Conservation (phyloP, 805 yeast genomes). For the Zygoascus flipseniorum region DNA sequence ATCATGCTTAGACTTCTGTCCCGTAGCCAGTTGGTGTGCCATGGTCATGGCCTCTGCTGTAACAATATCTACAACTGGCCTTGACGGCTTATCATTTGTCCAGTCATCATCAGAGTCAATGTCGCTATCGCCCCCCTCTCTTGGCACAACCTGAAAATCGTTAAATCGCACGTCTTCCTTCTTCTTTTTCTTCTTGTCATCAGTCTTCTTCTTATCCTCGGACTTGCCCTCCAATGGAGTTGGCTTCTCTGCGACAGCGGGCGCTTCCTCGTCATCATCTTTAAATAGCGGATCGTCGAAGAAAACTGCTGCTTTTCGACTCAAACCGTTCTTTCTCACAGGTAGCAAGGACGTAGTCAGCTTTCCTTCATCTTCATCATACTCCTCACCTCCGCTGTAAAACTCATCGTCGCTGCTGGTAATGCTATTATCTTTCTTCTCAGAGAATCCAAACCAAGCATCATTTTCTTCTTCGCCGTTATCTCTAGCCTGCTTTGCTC, state of each 20-base stretch:
- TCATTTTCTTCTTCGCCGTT: constrained; percentile 17
- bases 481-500: constrained; percentile 45
- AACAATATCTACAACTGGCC: constrained; percentile 62
- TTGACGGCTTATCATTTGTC: constrained; percentile 22
- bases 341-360: constrained; percentile 15
- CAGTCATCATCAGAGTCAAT: constrained; percentile 27
- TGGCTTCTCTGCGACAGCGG: neutral
- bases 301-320: constrained; percentile 30
- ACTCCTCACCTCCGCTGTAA: neutral
- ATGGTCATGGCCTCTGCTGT: constrained; percentile 96
- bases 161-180: constrained; percentile 19
- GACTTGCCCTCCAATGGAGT: neutral
- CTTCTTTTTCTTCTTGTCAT: constrained; percentile 10
- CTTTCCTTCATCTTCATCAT: constrained; percentile 15
- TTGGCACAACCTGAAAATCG: constrained; percentile 27
- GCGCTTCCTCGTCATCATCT: constrained; percentile 15
- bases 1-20: constrained; percentile 77
- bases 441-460: constrained; percentile 27
- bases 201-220: neutral
- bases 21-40: constrained; percentile 91
- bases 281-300: constrained; percentile 31
- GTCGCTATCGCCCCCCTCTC: constrained; percentile 22
- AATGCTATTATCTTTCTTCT: constrained; percentile 22
- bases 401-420: constrained; percentile 9
- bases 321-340: constrained; percentile 17